These are phyloP conservation scores for Taiozyma sp. DNA, from an alignment of 1,139 yeast species.

Conservation along the genomic window DNA sequence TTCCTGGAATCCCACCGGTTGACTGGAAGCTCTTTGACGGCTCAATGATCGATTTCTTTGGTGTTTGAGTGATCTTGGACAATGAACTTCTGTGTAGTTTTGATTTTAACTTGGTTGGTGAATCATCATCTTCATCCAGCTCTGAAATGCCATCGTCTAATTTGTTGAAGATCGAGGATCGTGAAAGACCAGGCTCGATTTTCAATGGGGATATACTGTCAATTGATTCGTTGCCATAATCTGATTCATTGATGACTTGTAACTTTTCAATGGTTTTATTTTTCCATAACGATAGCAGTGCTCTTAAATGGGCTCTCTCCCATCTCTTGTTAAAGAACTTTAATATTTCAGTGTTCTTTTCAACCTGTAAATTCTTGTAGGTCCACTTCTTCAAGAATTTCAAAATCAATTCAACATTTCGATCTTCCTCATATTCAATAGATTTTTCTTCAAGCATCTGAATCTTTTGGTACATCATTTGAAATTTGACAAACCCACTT, in stretches of 20 bases:
- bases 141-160: slow-evolving; percentile 1
- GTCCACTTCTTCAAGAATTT: slow-evolving; percentile 28
- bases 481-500: slow-evolving; percentile 21
- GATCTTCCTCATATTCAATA: slow-evolving; percentile 15
- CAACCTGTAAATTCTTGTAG: slow-evolving; percentile 25
- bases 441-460: slow-evolving; percentile 12
- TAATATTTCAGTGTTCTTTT: slow-evolving; percentile 28
- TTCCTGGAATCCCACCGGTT: slow-evolving; percentile 28
- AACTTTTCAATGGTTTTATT: slow-evolving; percentile 16
- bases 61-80: slow-evolving; percentile 5
- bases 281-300: slow-evolving; percentile 29
- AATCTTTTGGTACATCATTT: slow-evolving; percentile 10
- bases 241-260: slow-evolving; percentile 3
- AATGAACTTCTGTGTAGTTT: slow-evolving; percentile 8
- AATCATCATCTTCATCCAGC: slow-evolving; percentile 14
- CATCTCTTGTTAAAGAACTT: slow-evolving; percentile 28
- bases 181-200: neutral
- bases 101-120: slow-evolving; percentile 18
- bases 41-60: slow-evolving; percentile 7
- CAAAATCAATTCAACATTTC: slow-evolving; percentile 18
- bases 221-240: neutral
- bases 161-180: neutral
- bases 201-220: neutral
- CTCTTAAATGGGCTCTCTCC: slow-evolving; percentile 32
- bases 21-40: neutral